Percentiles rank a stretch among this genome's conserved stretches.
These are phyloP conservation scores for Penicillium sp. DNA, from an alignment of 2,329 filamentous ascomycete species.

Conservation along the genomic window DNA sequence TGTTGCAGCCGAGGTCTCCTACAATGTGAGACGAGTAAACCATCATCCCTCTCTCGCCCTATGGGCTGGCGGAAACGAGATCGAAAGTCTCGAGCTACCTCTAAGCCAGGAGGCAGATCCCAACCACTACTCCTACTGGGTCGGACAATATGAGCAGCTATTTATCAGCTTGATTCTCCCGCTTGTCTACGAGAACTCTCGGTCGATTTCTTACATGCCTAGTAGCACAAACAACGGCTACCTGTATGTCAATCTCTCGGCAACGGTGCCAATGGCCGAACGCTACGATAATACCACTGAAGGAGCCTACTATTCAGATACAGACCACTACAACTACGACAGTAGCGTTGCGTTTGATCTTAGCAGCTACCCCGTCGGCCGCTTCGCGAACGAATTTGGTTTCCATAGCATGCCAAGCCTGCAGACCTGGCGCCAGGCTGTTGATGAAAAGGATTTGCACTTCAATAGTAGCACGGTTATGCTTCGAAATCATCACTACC, in stretches of 20 bases:
- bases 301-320: constrained; percentile 60
- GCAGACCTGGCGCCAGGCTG: constrained; percentile 57
- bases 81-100: constrained; percentile 56
- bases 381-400: constrained; percentile 65
- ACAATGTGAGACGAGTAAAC: constrained; percentile 61
- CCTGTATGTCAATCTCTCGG: constrained; percentile 54
- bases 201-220: constrained; percentile 61
- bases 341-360: constrained; percentile 54
- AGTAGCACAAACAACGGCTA: constrained; percentile 62
- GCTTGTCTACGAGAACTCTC: constrained; percentile 58
- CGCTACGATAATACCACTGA: constrained; percentile 56
- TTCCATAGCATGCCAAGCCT: constrained; percentile 63
- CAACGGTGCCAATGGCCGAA: constrained; percentile 54
- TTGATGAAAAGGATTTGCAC: constrained; percentile 51
- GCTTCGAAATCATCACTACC: constrained; percentile 61
- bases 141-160: constrained; percentile 57
- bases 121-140: constrained; percentile 43
- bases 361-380: constrained; percentile 56
- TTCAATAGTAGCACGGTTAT: constrained; percentile 60
- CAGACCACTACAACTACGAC: constrained; percentile 62
- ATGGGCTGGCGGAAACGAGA: constrained; percentile 60
- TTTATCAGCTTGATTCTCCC: constrained; percentile 58
- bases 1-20: constrained; percentile 55
- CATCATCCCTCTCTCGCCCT: constrained; percentile 59
- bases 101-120: constrained; percentile 47